phyloP scores from a whole-genome alignment of 1,139 yeast genomes.

The Suhomyces coccinellae region DNA sequence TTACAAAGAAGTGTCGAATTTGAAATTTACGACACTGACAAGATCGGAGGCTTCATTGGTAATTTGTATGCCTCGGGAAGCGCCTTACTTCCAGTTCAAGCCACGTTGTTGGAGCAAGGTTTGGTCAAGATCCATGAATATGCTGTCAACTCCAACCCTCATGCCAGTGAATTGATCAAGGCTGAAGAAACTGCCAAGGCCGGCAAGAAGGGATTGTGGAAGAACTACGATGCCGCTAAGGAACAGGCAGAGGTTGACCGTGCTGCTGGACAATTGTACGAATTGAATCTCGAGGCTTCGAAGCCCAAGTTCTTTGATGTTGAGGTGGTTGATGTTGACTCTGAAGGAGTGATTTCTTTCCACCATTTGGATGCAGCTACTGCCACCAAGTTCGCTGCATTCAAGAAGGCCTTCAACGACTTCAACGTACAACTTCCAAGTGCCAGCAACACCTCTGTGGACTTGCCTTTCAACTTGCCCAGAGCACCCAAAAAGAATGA shows the following conservation, averaged over 20 bases:
- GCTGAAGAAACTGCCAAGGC: constrained; percentile 66
- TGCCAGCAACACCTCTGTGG: constrained; percentile 39
- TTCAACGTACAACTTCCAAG: constrained; percentile 44
- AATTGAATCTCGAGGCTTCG: constrained; percentile 27
- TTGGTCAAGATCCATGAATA: constrained; percentile 64
- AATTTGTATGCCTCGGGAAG: constrained; percentile 57
- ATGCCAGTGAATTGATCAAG: constrained; percentile 50
- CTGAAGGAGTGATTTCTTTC: constrained; percentile 53
- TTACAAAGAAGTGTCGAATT: constrained; percentile 75
- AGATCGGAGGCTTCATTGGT: constrained; percentile 81
- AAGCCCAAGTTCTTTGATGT: constrained; percentile 61
- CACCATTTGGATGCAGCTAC: constrained; percentile 46
- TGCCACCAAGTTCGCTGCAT: constrained; percentile 35
- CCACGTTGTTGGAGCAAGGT: constrained; percentile 63
- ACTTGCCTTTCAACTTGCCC: constrained; percentile 48
- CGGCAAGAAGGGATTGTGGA: constrained; percentile 66
- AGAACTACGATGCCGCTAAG: constrained; percentile 46
- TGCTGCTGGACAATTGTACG: constrained; percentile 21
- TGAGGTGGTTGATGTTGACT: constrained; percentile 55
- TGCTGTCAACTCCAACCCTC: constrained; percentile 61
- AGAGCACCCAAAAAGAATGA: constrained; percentile 58
- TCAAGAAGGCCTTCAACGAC: constrained; percentile 49
- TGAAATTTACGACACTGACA: constrained; percentile 69
- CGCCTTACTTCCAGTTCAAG: constrained; percentile 54
- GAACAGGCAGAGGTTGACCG: constrained; percentile 27